Evolutionary conservation across 805 yeast species (phyloP).

Genomic region (Peterozyma toletana): DNA sequence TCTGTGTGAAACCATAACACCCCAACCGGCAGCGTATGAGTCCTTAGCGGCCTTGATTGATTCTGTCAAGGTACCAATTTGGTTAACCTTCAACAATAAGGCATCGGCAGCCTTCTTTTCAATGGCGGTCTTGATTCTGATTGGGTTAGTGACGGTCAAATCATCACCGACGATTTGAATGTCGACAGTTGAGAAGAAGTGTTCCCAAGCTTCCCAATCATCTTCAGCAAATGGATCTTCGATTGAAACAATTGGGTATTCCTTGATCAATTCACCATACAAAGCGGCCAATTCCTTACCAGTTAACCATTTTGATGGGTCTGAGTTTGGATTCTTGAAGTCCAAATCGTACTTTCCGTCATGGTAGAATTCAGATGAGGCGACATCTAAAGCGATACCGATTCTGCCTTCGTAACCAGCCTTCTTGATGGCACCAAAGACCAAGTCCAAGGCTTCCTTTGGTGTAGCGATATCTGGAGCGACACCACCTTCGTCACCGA

Average conservation of each 20-base stretch:
- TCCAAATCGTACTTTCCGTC: constrained; percentile 97
- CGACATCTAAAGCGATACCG: constrained; percentile 90
- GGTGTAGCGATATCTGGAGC: constrained; percentile 96
- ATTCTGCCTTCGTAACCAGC: constrained; percentile 96
- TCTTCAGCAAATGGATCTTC: constrained; percentile 99
- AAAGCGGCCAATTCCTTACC: constrained; percentile 82
- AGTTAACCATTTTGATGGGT: constrained; percentile 82
- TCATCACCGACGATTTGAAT: constrained; percentile 97
- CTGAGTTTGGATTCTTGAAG: constrained; percentile 96
- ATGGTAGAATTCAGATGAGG: constrained; percentile 96
- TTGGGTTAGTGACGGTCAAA: constrained; percentile 97
- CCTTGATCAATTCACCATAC: constrained; percentile 72
- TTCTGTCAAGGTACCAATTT: constrained; percentile 94
- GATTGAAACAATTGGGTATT: constrained; percentile 95
- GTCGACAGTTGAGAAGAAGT: constrained; percentile 68
- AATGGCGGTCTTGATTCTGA: constrained; percentile 90
- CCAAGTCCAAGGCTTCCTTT: constrained; percentile 94
- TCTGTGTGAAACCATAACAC: constrained; percentile 99
- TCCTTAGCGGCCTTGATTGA: constrained; percentile 95
- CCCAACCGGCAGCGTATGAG: constrained; percentile 96
- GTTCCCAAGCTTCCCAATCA: constrained; percentile 98
- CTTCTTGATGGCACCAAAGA: constrained; percentile 77
- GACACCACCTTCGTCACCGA: constrained; percentile 99
- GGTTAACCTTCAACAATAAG: constrained; percentile 95
- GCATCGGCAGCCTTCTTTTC: constrained; percentile 95